Evolutionary conservation across 148 eudicot species (phyloP), one percentile per base, ranked within the genome.

Genomic region (Selenicereus undatus): DNA sequence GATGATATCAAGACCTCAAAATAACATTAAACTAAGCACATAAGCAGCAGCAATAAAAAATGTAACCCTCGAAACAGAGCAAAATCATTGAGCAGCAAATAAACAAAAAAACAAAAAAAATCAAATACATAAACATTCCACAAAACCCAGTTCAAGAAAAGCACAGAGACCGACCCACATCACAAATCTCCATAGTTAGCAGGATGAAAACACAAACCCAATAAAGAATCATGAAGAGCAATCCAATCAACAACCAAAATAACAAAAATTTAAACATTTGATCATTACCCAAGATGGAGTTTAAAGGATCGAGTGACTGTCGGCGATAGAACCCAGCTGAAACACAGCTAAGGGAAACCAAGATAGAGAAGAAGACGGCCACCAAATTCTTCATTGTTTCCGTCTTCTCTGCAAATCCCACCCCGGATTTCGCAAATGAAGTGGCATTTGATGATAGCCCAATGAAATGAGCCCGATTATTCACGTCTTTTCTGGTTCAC

Each of bases 281-380:
- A 75, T 20, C 4, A 68, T 70, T 82, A 85, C 87, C 87, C 64
- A 85, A 64, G 32, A 85, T 82, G 82, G 75, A 82, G 45, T 85
- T 85, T 36, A 85, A 79, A 48, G 87, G 84, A 4, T 80, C 69
- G 14, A 75, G 48, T 42, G 84, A 79, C 68, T 81, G 84, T 69
- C 62, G 82, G 76, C 22, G 76, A 66, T 58, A 13, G 32, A 75
- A 52, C 0, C 17, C 76, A 84, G 86, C 86, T 27, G 84, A 73
- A 81, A 58, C 83, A 70, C 18, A 81, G 77, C 77, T 71, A 42
- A 78, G 13, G 71, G 43, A 73, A 74, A 24, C 29, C 51, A 78
- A 66, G 45, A 78, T 24, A 56, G 60, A 13, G 39, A 78, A 74
- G 22, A 84, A 73, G 30, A 76, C 22, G 74, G 32, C 73, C 24